These are phyloP conservation scores for Solanum bulbocastanum DNA, from an alignment of 257 asterid genomes.

Conservation along the genomic window DNA sequence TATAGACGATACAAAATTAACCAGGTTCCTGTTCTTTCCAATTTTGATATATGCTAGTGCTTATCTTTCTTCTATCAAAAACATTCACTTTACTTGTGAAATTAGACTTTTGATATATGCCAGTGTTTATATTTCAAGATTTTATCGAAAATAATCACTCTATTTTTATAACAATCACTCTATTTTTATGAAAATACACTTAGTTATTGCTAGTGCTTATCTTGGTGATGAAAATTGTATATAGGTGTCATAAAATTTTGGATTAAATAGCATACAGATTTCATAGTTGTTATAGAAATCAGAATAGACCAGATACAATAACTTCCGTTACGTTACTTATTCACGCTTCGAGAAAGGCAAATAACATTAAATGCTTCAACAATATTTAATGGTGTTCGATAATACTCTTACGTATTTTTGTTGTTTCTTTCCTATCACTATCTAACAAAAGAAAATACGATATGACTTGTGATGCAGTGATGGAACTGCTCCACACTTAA, in stretches of 20 bases:
- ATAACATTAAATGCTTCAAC: background rate
- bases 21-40: background rate
- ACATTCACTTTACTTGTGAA: background rate
- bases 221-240: background rate
- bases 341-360: background rate
- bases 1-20: background rate
- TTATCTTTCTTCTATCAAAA: background rate
- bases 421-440: background rate
- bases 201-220: background rate
- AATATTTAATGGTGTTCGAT: background rate
- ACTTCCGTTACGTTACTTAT: background rate
- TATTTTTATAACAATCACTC: too few relatives aligned
- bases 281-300: background rate
- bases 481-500: too few relatives aligned
- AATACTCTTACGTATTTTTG: background rate
- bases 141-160: too few relatives aligned
- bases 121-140: fast-evolving
- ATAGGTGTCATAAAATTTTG: background rate
- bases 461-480: too few relatives aligned
- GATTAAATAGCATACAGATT: background rate
- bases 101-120: too few relatives aligned
- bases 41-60: background rate
- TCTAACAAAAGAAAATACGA: background rate
- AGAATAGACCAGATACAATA: background rate
- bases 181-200: background rate